These are phyloP conservation scores for Dendrothele bispora DNA, from an alignment of 768 basidiomycete genomes.

Conservation along the genomic window DNA sequence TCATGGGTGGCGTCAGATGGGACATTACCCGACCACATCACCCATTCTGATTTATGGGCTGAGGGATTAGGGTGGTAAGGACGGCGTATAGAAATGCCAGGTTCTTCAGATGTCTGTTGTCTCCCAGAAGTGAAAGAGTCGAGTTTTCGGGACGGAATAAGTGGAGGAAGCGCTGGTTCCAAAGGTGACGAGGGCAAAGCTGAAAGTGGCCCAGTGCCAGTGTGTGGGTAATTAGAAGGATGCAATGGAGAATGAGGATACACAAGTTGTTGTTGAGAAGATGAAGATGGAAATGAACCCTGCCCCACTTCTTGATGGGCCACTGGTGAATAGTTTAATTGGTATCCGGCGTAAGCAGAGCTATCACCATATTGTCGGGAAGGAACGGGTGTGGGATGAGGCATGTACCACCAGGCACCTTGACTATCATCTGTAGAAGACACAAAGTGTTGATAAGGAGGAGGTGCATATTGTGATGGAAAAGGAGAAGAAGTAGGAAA, in stretches of 20 bases:
- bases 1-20: constrained; percentile 80
- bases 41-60: constrained; percentile 82
- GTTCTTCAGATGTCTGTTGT: constrained; percentile 20
- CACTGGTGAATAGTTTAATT: constrained; percentile 26
- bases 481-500: constrained; percentile 36
- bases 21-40: constrained; percentile 96
- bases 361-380: constrained; percentile 13
- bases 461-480: constrained; percentile 35
- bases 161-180: constrained; percentile 1
- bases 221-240: neutral
- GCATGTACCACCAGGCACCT: constrained; percentile 56
- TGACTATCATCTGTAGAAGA: constrained; percentile 38
- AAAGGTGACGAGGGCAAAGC: constrained; percentile 4
- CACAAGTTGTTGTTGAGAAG: constrained; percentile 18
- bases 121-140: neutral
- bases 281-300: constrained; percentile 16
- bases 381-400: constrained; percentile 24
- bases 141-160: too few relatives aligned
- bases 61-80: constrained; percentile 73
- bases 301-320: constrained; percentile 24
- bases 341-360: constrained; percentile 34
- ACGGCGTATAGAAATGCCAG: constrained; percentile 37
- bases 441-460: constrained; percentile 33
- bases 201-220: neutral
- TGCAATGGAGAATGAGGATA: constrained; percentile 11